phyloP scores from a whole-genome alignment of 495 filamentous ascomycete species.

The Penicillium lividum region DNA sequence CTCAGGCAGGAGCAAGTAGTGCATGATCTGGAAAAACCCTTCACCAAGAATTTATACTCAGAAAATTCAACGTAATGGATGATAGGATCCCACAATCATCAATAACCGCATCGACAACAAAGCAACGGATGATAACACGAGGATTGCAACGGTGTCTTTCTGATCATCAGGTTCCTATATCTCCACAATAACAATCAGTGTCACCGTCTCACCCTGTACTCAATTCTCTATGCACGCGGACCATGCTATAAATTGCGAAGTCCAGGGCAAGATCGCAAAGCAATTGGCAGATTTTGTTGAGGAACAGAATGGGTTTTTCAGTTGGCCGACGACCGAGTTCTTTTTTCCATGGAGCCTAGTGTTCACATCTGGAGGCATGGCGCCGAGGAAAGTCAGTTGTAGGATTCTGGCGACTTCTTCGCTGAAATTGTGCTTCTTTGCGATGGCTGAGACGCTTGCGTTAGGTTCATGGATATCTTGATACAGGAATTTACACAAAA shows the following conservation, averaged over 20 bases:
- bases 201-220: slow-evolving; percentile 76
- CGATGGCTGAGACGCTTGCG: slow-evolving; percentile 61
- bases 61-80: slow-evolving; percentile 73
- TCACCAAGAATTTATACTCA: slow-evolving; percentile 82
- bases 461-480: slow-evolving; percentile 85
- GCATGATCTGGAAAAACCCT: slow-evolving; percentile 63
- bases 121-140: slow-evolving; percentile 77
- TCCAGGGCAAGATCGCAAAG: slow-evolving; percentile 72
- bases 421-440: slow-evolving; percentile 62
- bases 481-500: slow-evolving; percentile 72
- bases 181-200: slow-evolving; percentile 80
- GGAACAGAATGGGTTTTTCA: slow-evolving; percentile 64
- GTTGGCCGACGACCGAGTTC: slow-evolving; percentile 74
- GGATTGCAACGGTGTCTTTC: slow-evolving; percentile 63
- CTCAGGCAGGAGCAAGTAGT: slow-evolving; percentile 62
- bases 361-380: slow-evolving; percentile 80
- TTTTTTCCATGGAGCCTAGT: slow-evolving; percentile 83
- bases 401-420: slow-evolving; percentile 64
- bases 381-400: slow-evolving; percentile 68
- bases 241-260: slow-evolving; percentile 63
- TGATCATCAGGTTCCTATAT: slow-evolving; percentile 74
- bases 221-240: slow-evolving; percentile 67
- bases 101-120: slow-evolving; percentile 73
- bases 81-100: slow-evolving; percentile 70
- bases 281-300: slow-evolving; percentile 77